Base-by-base conservation (phyloP, 1,139 yeast genomes). In the Maudiozyma humilis region DNA sequence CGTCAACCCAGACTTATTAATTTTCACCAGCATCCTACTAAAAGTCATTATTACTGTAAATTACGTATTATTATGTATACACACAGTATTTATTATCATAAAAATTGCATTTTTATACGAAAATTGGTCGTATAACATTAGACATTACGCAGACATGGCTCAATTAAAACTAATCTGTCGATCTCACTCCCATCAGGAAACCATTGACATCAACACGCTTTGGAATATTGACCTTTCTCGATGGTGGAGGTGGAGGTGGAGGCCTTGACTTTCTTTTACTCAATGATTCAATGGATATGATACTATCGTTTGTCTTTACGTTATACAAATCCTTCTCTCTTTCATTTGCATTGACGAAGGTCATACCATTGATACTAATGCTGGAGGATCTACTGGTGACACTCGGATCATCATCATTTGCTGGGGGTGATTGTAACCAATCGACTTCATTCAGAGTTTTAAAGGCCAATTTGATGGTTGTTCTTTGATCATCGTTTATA, bases 401-500 rank as follows among this genome's bases (percentile, higher is more conserved):
- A 32, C 44, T 49, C 13, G 49, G 43, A 12, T 41, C 44, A 23
- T 37, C 17, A 40, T 41, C 34, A 6, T 30, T 16, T 14, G 12
- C 10, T 13, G 32, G 16, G 16, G 19, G 18, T 25, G 16, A 4
- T 38, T 38, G 36, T 20, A 85, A 65, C 82, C 88, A 81, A 2
- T 71, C 65, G 2, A 83, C 72, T 31, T 51, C 51, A 0, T 68
- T 57, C 44, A 83, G 61, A 56, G 94, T 83, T 49, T 78, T 73
- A n/a, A 66, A 58, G 0, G 94, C 80, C 40, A 85, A 65, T 42
- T 78, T 70, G 31, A 73, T 69, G 0, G 87, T 79, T 1, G 74
- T 70, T 19, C 65, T 67, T 13, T 58, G 63, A 36, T 59, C 62
- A 4, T 17, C 50, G 56, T 44, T 54, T 46, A 47, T 52, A 38